A percentile compares a stretch with the other conserved stretches of the same genome.
These are phyloP conservation scores for Misopates orontium DNA, from an alignment of 257 asterid species.

Conservation along the genomic window DNA sequence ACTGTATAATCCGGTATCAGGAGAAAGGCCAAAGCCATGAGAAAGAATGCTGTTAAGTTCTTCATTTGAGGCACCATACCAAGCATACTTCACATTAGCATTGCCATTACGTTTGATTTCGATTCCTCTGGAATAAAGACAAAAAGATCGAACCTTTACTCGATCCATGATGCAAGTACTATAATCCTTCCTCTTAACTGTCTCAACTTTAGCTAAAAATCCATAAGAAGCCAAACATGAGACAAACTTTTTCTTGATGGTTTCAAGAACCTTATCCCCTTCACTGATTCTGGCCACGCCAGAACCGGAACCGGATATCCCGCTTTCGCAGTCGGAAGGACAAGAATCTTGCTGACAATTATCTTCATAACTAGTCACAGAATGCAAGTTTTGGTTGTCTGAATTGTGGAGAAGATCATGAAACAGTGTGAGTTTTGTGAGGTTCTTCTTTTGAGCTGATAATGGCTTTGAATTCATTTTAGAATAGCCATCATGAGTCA, in stretches of 20 bases:
- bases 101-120: constrained; percentile 44
- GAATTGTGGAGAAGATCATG: constrained; percentile 28
- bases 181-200: constrained; percentile 32
- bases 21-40: constrained; percentile 45
- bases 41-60: constrained; percentile 33
- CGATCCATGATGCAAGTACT: constrained; percentile 29
- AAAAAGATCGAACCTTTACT: constrained; percentile 40
- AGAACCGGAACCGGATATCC: constrained; percentile 30
- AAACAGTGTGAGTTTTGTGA: constrained; percentile 17
- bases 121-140: constrained; percentile 40
- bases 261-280: constrained; percentile 29
- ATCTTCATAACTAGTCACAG: background rate
- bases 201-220: constrained; percentile 29
- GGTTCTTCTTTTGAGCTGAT: background rate
- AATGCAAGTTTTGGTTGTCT: background rate
- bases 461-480: background rate
- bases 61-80: constrained; percentile 54
- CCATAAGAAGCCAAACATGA: constrained; percentile 35
- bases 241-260: constrained; percentile 35
- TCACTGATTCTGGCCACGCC: constrained; percentile 28
- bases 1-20: constrained; percentile 22
- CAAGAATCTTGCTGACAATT: constrained; percentile 4
- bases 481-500: background rate
- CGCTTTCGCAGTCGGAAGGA: constrained; percentile 56
- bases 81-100: constrained; percentile 51